Evolutionary conservation across 1,139 yeast species (phyloP), one percentile per base, ranked within the genome.

Genomic region (Oligophagozyma castellii): DNA sequence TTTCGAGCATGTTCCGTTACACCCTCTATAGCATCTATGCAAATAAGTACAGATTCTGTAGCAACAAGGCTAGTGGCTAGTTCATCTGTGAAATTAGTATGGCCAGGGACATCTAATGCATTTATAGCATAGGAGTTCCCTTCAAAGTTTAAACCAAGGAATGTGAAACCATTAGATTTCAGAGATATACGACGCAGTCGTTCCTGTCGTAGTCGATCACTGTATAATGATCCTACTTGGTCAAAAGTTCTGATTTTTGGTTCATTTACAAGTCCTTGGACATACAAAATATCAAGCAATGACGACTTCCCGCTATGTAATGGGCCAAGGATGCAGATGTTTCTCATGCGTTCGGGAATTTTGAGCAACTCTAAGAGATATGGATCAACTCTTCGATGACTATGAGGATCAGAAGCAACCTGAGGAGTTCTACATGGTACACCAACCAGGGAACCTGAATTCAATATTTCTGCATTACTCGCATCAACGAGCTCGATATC

Each of bases 51-150:
- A 2, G 77, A 73, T 39, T 89, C 96, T 0, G 67, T 67, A 1
- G 73, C 60, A 18, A 70, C 53, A 13, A 75, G 51, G 0, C 78
- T 67, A 1, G 71, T 64, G 0, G 70, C 62, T 3, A 71, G 58
- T 43, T 89, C 96, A 46, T 81, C 95, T 19, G 64, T 55, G 47
- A 89, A 89, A 44, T 83, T 76, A 1, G 70, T 67, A 53, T 89
- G 96, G 0, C 99, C 99, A 0, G 99, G 99, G 0, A 94, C 64
- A 44, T 92, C 98, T 1, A 83, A 39, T 3, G 84, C 41, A 43
- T 78, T 81, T 16, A 76, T 44, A 1, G 70, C 66, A 22, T 58
- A 56, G 0, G 93, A 74, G 38, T 65, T 70, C 2, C 66, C 73
- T 13, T 58, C 60, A 16, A 67, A 38, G 43, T 71, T 72, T 1